A percentile compares a stretch with the other conserved stretches of the same genome.
phyloP scores from a whole-genome alignment of 106 monocot species.

The Apostasia ramifera region DNA sequence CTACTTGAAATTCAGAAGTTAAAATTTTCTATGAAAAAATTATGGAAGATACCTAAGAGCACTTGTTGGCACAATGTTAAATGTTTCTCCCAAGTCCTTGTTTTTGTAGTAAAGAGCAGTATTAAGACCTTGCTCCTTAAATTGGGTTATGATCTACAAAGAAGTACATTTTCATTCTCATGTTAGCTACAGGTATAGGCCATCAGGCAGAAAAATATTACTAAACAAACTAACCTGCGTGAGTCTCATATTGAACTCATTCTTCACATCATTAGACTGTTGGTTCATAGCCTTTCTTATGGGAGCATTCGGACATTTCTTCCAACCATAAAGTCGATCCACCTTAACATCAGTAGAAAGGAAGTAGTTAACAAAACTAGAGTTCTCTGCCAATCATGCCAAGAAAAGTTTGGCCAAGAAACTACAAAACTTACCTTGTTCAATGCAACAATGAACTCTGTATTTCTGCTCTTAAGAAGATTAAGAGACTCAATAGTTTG shows the following conservation, averaged over 20 bases:
- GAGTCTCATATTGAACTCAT: slow-evolving; percentile 82
- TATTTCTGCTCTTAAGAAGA: slow-evolving; percentile 64
- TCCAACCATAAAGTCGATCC: slow-evolving; percentile 97
- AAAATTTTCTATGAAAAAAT: background rate
- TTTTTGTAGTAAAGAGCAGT: slow-evolving; percentile 96
- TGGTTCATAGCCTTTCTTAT: slow-evolving; percentile 71
- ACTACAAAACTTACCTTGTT: slow-evolving; percentile 61
- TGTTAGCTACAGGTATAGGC: background rate
- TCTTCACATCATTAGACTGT: slow-evolving; percentile 80
- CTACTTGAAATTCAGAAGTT: background rate
- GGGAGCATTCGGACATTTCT: slow-evolving; percentile 60
- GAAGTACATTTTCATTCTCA: background rate
- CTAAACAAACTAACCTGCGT: slow-evolving; percentile 39
- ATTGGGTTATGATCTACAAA: slow-evolving; percentile 67
- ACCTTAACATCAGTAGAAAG: slow-evolving; percentile 39
- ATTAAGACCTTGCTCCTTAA: slow-evolving; percentile 91
- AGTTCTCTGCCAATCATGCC: background rate
- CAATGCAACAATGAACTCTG: slow-evolving; percentile 95
- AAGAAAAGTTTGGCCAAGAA: background rate
- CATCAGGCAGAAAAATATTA: background rate
- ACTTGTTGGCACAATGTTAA: slow-evolving; percentile 96
- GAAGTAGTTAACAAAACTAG: background rate
- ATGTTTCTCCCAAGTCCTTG: slow-evolving; percentile 92
- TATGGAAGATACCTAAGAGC: slow-evolving; percentile 63
- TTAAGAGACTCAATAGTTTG: slow-evolving; percentile 98